Evolutionary conservation across 2,329 filamentous ascomycete species (phyloP), one percentile per base, ranked within the genome.

Genomic region (Trichophyton simii): DNA sequence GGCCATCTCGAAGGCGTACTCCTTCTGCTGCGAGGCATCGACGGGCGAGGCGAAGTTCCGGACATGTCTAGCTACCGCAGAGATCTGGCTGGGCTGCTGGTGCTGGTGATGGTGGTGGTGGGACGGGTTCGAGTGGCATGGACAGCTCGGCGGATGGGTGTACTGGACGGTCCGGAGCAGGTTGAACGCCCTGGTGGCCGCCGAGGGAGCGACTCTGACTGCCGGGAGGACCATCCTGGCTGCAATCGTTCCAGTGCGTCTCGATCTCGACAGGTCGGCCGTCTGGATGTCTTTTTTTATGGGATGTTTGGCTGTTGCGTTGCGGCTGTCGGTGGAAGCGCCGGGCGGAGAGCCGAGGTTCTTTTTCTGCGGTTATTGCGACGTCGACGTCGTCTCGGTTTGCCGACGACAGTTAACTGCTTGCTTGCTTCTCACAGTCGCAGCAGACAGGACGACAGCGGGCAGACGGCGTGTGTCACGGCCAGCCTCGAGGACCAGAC

Each of bases 1-100:
- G 0, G 94, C 94, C 92, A 99, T 95, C 74, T 99, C 94, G 72
- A 99, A 99, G 13, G 94, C 94, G 77, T 99, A 99, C 73, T 99
- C 94, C 73, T 95, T 96, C 70, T 91, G 83, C 65, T 85, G 82
- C 1, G 83, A 81, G 7, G 81, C 76, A 68, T 90, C 86, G 31
- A 87, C 77, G 0, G 91, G 89, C 0, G 89, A 92, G n/a, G 89
- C 91, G 63, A 91, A 76, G 63, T 82, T 78, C 46, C 80, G 80
- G 44, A 80, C 81, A 75, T 82, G 81, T 67, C 79, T 79, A 48
- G 76, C 48, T 13, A 66, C 36, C 7, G 59, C 60, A 15, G 60
- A 61, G 20, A 28, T 25, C 46, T 61, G 52, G 36, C 55, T 72
- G 5, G 72, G 72, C 65, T 38, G 72, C 66, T 76, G 71, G 65